Conservation (phyloP, 2,329 filamentous ascomycete species). For the Fusarium phyllophilum region DNA sequence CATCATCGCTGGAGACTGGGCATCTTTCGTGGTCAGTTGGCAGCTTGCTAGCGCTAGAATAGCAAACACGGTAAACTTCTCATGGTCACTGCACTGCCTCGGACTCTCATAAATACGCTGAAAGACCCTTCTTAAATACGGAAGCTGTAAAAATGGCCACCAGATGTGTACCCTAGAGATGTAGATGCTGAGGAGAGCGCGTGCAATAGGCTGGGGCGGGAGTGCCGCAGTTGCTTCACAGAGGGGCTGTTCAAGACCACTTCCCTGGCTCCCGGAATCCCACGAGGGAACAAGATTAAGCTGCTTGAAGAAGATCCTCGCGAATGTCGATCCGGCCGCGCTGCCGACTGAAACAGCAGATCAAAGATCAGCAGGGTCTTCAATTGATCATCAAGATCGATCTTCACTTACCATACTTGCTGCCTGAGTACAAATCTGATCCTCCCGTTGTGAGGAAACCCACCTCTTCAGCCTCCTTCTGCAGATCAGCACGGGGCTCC, state of each 20-base stretch:
- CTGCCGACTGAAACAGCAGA: background rate
- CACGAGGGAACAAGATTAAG: background rate
- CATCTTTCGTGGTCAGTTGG: background rate
- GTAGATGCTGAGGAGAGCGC: background rate
- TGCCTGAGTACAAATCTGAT: background rate
- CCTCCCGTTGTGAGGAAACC: background rate
- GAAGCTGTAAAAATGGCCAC: constrained; percentile 5
- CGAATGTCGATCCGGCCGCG: constrained; percentile 7
- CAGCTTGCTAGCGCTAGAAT: background rate
- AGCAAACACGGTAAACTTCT: background rate
- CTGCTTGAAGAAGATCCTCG: constrained; percentile 12
- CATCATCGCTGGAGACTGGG: background rate
- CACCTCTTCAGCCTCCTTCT: constrained; percentile 8
- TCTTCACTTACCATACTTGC: constrained; percentile 2
- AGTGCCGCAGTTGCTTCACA: background rate
- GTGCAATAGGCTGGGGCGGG: background rate
- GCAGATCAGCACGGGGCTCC: background rate
- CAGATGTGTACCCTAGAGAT: background rate
- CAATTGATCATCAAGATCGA: accelerated
- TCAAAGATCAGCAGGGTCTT: background rate
- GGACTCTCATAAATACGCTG: background rate
- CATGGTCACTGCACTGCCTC: accelerated
- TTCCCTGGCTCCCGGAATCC: background rate
- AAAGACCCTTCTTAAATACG: background rate
- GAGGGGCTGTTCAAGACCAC: background rate